Evolutionary conservation across 1,284 basidiomycete species (phyloP).

Genomic region (Cutaneotrichosporon sp.): DNA sequence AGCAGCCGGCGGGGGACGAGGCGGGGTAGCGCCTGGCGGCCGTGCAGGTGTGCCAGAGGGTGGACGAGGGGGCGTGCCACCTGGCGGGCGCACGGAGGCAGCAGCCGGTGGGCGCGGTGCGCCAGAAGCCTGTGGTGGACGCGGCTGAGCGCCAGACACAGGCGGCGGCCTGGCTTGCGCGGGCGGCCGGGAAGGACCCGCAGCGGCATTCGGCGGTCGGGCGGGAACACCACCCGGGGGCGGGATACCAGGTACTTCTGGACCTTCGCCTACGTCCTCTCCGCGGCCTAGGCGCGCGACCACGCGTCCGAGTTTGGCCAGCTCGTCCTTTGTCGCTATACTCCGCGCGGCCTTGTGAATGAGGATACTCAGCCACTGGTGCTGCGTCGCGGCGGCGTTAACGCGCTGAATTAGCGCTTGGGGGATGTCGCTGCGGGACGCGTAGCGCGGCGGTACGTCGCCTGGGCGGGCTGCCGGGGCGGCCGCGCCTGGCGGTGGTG

Average conservation of each 20-base stretch:
- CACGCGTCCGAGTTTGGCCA: conserved; percentile 38
- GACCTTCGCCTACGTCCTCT: conserved; percentile 23
- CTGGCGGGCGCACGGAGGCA: neutral
- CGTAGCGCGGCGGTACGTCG: conserved; percentile 4
- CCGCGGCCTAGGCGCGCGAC: conserved; percentile 36
- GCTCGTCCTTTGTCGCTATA: conserved; percentile 39
- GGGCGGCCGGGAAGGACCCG: conserved; percentile 4
- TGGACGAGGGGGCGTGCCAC: neutral
- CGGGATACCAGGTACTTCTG: conserved; percentile 11
- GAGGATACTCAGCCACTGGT: conserved; percentile 39
- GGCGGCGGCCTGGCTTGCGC: neutral
- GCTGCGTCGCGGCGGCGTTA: conserved; percentile 37
- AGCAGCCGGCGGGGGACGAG: neutral
- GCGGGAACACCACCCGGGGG: neutral
- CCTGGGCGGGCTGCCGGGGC: neutral
- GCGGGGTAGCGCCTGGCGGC: neutral
- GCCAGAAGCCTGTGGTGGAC: too few relatives aligned
- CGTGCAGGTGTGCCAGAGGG: too few relatives aligned
- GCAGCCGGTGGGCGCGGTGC: too few relatives aligned
- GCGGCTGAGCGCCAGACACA: neutral
- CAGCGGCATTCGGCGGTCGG: conserved; percentile 3
- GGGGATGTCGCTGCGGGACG: conserved; percentile 19
- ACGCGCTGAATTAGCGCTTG: conserved; percentile 39
- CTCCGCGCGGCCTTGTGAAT: conserved; percentile 46
- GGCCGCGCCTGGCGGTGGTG: neutral